phyloP scores from a whole-genome alignment of 768 basidiomycete genomes.

The Tephrocybe sp. region DNA sequence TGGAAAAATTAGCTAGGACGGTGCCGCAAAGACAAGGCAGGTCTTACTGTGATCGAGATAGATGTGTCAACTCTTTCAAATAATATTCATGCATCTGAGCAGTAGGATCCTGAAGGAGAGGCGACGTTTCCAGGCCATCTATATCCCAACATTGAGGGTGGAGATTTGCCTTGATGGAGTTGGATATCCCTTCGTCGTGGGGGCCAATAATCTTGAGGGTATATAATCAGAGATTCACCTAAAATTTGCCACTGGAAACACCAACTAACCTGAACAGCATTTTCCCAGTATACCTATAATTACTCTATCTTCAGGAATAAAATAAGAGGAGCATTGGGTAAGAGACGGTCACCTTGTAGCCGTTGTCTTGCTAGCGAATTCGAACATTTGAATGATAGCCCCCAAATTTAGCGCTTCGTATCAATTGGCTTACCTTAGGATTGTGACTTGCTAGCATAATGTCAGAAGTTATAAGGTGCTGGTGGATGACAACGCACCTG shows the following conservation, averaged over 20 bases:
- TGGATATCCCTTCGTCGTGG: conserved; percentile 77
- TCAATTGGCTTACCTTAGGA: conserved; percentile 60
- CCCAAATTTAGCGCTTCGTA: conserved; percentile 1
- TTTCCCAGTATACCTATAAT: conserved; percentile 83
- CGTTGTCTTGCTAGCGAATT: conserved; percentile 70
- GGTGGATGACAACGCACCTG: conserved; percentile 43
- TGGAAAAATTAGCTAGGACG: neutral
- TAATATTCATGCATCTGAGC: conserved; percentile 60
- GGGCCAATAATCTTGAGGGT: conserved; percentile 72
- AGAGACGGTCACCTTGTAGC: conserved; percentile 63
- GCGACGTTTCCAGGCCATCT: conserved; percentile 33
- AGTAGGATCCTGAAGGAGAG: conserved; percentile 56
- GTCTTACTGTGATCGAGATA: conserved; percentile 28
- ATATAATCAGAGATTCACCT: no score
- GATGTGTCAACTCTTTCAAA: conserved; percentile 38
- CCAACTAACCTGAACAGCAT: conserved; percentile 71
- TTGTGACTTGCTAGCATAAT: conserved; percentile 72
- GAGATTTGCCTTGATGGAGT: conserved; percentile 60
- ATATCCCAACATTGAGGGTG: conserved; percentile 49
- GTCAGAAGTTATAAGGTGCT: neutral
- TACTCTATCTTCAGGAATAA: conserved; percentile 1
- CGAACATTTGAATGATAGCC: neutral
- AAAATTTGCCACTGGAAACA: neutral
- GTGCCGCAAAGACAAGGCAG: neutral
- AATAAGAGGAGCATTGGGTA: neutral